Conservation (phyloP, 495 filamentous ascomycete species). For the Lasiosphaeriaceae sp. region DNA sequence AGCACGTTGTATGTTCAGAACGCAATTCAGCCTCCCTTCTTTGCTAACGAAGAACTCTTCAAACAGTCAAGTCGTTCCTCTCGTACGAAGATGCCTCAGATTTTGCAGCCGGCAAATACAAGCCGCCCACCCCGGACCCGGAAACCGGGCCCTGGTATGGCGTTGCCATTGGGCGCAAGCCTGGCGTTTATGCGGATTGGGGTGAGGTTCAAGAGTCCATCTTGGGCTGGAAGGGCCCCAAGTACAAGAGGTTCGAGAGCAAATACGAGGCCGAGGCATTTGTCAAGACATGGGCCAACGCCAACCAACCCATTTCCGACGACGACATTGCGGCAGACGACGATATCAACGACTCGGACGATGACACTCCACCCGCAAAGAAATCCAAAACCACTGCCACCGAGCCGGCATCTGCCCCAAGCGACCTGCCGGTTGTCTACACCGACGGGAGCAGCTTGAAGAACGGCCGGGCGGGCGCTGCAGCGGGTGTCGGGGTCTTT, state of each 20-base stretch:
- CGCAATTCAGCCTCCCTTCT: background rate
- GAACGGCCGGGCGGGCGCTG: conserved; percentile 70
- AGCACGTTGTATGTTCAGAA: conserved; percentile 67
- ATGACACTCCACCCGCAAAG: background rate
- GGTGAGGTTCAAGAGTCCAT: conserved; percentile 72
- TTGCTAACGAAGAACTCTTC: conserved; percentile 10
- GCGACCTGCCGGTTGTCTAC: conserved; percentile 61
- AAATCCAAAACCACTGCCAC: conserved; percentile 33
- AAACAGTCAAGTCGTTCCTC: conserved; percentile 78
- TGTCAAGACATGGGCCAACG: conserved; percentile 29
- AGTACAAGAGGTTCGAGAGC: conserved; percentile 76
- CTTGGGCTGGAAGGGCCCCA: conserved; percentile 68
- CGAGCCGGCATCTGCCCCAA: conserved; percentile 32
- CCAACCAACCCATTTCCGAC: conserved; percentile 36
- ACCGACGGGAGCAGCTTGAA: conserved; percentile 82
- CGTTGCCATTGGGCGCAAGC: conserved; percentile 73
- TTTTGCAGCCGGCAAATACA: conserved; percentile 64
- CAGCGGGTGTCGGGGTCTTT: conserved; percentile 82
- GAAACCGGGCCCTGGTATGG: conserved; percentile 67
- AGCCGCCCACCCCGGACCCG: conserved; percentile 20
- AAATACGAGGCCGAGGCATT: conserved; percentile 65
- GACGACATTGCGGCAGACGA: conserved; percentile 30
- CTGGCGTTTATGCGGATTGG: conserved; percentile 91
- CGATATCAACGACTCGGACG: conserved; percentile 29
- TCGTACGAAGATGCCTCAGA: conserved; percentile 70